A percentile compares a stretch with the other conserved stretches of the same genome.
These are phyloP conservation scores for Massariosphaeria phaeospora DNA, from an alignment of 495 filamentous ascomycete species.

Conservation along the genomic window DNA sequence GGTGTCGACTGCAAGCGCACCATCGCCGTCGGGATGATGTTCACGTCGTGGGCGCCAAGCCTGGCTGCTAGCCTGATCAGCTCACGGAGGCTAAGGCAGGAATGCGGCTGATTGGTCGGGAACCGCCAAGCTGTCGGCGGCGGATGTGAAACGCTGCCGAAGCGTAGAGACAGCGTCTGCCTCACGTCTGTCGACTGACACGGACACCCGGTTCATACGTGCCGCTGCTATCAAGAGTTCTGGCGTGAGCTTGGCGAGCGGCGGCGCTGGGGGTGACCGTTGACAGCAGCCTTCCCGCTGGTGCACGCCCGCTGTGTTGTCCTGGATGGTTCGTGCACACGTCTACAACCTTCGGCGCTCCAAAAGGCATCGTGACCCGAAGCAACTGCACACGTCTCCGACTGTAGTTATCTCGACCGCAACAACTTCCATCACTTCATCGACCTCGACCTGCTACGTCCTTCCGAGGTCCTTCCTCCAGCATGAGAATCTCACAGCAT, in stretches of 20 bases:
- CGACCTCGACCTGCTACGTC: background rate
- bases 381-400: too few relatives aligned
- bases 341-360: too few relatives aligned
- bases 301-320: too few relatives aligned
- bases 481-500: conserved; percentile 6
- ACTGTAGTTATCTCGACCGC: too few relatives aligned
- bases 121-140: background rate
- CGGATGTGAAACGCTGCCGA: conserved; percentile 19
- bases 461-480: background rate
- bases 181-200: conserved; percentile 7
- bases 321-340: too few relatives aligned
- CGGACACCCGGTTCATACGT: background rate
- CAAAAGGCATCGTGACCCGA: too few relatives aligned
- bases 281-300: too few relatives aligned
- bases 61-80: background rate
- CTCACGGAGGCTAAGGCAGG: conserved; percentile 4
- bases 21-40: conserved; percentile 10
- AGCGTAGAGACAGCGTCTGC: conserved; percentile 21
- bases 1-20: background rate
- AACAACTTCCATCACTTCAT: background rate
- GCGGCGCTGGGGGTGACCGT: too few relatives aligned
- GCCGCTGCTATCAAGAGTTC: background rate
- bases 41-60: too few relatives aligned
- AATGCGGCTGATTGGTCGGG: conserved; percentile 21
- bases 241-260: background rate